Percentiles rank a stretch among this genome's conserved stretches.
Conservation (phyloP, 106 monocot genomes). For the Vanilla planifolia region DNA sequence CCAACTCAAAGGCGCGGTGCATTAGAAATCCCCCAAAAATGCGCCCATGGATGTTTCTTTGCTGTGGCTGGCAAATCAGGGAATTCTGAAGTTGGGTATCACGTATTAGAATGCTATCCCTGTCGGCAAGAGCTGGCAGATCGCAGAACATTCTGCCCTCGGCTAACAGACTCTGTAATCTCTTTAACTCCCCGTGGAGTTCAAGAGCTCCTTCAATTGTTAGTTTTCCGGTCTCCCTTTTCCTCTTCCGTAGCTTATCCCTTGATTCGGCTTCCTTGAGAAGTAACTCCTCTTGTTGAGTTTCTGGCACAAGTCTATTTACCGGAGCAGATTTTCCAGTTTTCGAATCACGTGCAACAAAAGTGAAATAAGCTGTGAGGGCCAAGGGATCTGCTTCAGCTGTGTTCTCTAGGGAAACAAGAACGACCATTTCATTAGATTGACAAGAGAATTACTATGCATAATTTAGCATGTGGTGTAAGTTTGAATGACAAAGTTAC, state of each 20-base stretch:
- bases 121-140: constrained; percentile 85
- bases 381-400: constrained; percentile 41
- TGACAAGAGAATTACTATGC: background rate
- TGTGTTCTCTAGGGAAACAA: constrained; percentile 32
- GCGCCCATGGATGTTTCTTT: constrained; percentile 88
- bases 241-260: constrained; percentile 64
- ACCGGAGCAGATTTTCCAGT: constrained; percentile 89
- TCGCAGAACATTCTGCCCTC: constrained; percentile 94
- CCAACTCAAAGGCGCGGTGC: constrained; percentile 88
- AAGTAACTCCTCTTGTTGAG: constrained; percentile 61
- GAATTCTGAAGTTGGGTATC: constrained; percentile 86
- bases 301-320: constrained; percentile 77
- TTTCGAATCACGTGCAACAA: constrained; percentile 92
- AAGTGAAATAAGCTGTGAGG: constrained; percentile 89
- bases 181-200: constrained; percentile 37
- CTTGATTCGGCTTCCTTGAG: constrained; percentile 58
- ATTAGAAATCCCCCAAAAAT: constrained; percentile 98
- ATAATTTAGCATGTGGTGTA: background rate
- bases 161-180: constrained; percentile 54
- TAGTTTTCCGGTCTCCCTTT: constrained; percentile 54
- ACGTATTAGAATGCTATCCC: constrained; percentile 80
- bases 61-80: constrained; percentile 94
- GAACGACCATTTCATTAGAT: background rate
- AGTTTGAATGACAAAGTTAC: background rate
- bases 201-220: constrained; percentile 51